Conservation (phyloP, 2,329 filamentous ascomycete genomes). For the Colletotrichum sp. region DNA sequence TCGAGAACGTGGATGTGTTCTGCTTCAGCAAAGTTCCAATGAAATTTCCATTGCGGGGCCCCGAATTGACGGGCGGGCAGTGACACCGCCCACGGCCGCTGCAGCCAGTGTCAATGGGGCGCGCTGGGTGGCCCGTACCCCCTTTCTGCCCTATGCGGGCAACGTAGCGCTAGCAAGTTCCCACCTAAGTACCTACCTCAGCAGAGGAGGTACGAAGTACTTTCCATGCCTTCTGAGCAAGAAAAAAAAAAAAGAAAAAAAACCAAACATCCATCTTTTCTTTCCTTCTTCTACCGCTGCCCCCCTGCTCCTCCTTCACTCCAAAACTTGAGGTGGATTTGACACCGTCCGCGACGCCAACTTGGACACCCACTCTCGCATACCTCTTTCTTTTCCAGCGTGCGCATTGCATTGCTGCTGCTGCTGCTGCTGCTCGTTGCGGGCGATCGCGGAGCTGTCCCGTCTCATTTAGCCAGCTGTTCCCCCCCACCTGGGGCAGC, state of each 20-base stretch:
- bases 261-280: neutral
- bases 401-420: neutral
- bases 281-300: neutral
- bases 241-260: neutral
- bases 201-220: neutral
- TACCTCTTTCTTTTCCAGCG: neutral
- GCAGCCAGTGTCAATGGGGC: neutral
- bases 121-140: neutral
- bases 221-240: neutral
- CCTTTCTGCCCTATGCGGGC: neutral
- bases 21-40: neutral
- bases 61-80: neutral
- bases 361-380: neutral
- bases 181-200: neutral
- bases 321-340: neutral
- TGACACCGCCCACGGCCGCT: neutral
- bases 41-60: neutral
- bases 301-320: neutral
- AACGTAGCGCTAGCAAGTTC: neutral
- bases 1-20: neutral
- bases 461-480: neutral
- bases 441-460: neutral
- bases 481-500: neutral
- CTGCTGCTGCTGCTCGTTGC: neutral
- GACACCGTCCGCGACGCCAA: neutral